Evolutionary conservation across 345 rosid genomes (phyloP), one percentile per base, ranked within the genome.

Genomic region (Populus nigra): DNA sequence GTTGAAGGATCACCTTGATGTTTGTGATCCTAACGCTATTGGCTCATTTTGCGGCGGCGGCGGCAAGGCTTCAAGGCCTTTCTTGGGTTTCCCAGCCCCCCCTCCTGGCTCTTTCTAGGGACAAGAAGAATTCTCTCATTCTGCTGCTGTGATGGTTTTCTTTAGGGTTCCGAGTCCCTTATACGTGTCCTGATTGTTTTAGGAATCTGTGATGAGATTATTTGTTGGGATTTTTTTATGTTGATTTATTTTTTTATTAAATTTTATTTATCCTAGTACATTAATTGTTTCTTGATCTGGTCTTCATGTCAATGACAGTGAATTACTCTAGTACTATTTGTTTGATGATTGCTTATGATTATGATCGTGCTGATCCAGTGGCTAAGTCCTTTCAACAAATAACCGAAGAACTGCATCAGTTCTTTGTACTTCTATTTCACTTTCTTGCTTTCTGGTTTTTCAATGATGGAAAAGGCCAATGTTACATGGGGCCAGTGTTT

Each of bases 1-100:
- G 87, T 31, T 88, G 71, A 88, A 90, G 78, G 87, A 94, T 23
- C 72, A 89, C 2, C 2, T 89, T 8, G 84, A 88, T 78, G 84
- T 65, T 4, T 90, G 90, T 78, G 85, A 88, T 76, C 90, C 90
- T 5, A 73, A 9, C 43, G 23, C 17, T 23, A 17, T 50, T 22
- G 79, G 55, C 39, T 36, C 73, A 3, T 47, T 62, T 50, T 77
- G 47, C 41, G n/a, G 68, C 8, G 47, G 68, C 8, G 47, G 62
- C 25, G 81, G 85, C 43, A 23, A 23, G n/a, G 65, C 27, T 59
- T 59, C 65, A 22, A 41, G 90, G 71, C 93, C 92, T 5, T 89
- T 90, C 81, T 45, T 90, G 71, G 85, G 76, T 72, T 84, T 59
- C 29, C 65, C 71, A 29, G 88, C 85, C 36, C 78, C 90, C 72